These are phyloP conservation scores for Gymnopilus dilepis DNA, from an alignment of 768 basidiomycete species.

Conservation along the genomic window DNA sequence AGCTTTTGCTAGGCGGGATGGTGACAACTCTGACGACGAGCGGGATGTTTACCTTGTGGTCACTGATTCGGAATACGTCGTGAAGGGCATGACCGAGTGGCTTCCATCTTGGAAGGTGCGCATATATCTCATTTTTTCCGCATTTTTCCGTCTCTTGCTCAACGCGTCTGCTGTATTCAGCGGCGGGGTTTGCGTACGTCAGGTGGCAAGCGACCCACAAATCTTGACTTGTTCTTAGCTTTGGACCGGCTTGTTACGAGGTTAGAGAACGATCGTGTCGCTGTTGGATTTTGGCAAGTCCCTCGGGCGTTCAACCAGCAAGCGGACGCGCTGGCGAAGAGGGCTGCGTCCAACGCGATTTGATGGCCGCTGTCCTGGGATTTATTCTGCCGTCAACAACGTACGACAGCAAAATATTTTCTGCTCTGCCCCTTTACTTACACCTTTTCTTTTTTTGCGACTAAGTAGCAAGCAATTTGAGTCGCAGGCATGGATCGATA, in stretches of 20 bases:
- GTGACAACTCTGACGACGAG: background rate
- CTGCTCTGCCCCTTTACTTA: too few relatives aligned
- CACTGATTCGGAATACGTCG: constrained; percentile 15
- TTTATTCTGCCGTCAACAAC: too few relatives aligned
- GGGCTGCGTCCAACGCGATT: too few relatives aligned
- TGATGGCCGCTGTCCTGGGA: too few relatives aligned
- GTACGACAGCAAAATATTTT: too few relatives aligned
- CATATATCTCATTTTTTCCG: background rate
- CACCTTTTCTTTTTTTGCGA: too few relatives aligned
- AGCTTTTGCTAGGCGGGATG: background rate
- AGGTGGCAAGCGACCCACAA: background rate
- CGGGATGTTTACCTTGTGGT: constrained; percentile 16
- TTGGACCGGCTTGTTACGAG: background rate
- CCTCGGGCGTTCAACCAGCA: constrained; percentile 8
- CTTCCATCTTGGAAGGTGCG: constrained; percentile 11
- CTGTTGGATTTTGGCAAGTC: constrained; percentile 15
- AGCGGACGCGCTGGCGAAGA: too few relatives aligned
- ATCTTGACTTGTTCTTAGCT: background rate
- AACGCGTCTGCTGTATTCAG: background rate
- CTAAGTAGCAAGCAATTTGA: too few relatives aligned
- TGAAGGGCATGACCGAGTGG: constrained; percentile 13
- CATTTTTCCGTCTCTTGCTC: background rate
- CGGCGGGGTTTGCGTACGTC: background rate
- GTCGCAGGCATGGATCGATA: too few relatives aligned
- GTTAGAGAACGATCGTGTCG: constrained; percentile 6